Evolutionary conservation across 495 filamentous ascomycete species (phyloP).

Genomic region (Melanomma pulvis-pyrius): DNA sequence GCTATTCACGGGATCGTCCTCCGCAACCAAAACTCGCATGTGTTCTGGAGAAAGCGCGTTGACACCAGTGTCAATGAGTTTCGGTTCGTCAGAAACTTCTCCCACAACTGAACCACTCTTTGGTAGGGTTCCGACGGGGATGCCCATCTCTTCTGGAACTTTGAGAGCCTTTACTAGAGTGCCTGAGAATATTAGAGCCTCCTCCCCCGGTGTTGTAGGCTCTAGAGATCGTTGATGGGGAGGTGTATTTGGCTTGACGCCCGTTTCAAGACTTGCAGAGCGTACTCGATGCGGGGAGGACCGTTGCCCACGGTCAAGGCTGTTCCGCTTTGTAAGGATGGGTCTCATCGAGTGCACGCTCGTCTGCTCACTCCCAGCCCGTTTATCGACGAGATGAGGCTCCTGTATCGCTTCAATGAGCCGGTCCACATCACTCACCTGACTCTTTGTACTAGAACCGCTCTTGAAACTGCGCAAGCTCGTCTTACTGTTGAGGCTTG

Average conservation of each 20-base stretch:
- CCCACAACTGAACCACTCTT: constrained; percentile 16
- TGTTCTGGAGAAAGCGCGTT: constrained; percentile 43
- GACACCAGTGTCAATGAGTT: background rate
- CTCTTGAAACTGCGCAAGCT: constrained; percentile 57
- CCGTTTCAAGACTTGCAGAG: constrained; percentile 23
- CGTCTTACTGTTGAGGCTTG: constrained; percentile 48
- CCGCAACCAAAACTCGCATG: constrained; percentile 76
- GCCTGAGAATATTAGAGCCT: constrained; percentile 48
- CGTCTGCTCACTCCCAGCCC: constrained; percentile 29
- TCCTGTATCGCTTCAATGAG: constrained; percentile 76
- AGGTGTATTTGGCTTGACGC: background rate
- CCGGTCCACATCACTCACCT: constrained; percentile 70
- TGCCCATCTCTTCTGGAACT: constrained; percentile 44
- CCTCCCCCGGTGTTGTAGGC: constrained; percentile 45
- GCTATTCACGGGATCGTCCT: constrained; percentile 92
- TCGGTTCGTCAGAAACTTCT: constrained; percentile 17
- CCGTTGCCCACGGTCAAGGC: background rate
- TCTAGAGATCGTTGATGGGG: constrained; percentile 40
- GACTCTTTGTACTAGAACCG: constrained; percentile 58
- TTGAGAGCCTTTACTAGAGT: constrained; percentile 50
- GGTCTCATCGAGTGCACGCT: constrained; percentile 38
- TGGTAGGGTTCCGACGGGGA: background rate
- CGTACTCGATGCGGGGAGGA: constrained; percentile 10
- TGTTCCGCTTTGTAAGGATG: constrained; percentile 22
- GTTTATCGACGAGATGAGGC: constrained; percentile 51